Conservation (phyloP, 1,284 basidiomycete genomes). For the Tilletia indica region DNA sequence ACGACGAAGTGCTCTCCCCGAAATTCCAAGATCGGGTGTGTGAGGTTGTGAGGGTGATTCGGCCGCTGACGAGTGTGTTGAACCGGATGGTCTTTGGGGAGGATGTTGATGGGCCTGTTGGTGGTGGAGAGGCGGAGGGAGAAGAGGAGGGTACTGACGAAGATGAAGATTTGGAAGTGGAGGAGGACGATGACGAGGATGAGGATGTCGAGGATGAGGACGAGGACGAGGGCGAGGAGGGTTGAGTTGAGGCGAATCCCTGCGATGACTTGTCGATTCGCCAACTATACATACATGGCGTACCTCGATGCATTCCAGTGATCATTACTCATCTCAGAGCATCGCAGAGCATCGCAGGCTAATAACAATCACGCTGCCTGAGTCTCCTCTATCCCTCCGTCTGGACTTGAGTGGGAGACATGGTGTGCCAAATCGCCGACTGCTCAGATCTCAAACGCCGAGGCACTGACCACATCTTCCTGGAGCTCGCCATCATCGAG, state of each 20-base stretch:
- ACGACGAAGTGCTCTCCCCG: slow-evolving; percentile 13
- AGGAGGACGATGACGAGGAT: slow-evolving; percentile 6
- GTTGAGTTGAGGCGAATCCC: too few relatives aligned
- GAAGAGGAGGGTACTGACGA: neutral
- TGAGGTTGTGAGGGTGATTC: slow-evolving; percentile 14
- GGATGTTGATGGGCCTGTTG: neutral
- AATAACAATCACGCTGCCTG: too few relatives aligned
- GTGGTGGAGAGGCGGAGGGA: neutral
- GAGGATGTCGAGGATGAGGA: too few relatives aligned
- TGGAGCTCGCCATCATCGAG: neutral
- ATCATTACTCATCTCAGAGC: too few relatives aligned
- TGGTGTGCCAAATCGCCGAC: too few relatives aligned
- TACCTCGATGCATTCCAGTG: too few relatives aligned
- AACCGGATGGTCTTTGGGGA: slow-evolving; percentile 14
- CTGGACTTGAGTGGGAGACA: too few relatives aligned
- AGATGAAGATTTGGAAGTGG: slow-evolving; percentile 5
- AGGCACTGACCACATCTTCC: neutral
- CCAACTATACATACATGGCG: too few relatives aligned
- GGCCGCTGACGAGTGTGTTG: slow-evolving; percentile 10
- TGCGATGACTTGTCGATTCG: too few relatives aligned
- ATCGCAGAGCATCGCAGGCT: too few relatives aligned
- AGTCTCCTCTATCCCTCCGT: too few relatives aligned
- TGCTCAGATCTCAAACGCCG: neutral
- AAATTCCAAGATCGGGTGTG: slow-evolving; percentile 17
- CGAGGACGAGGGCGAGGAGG: too few relatives aligned